Evolutionary conservation across 2,329 filamentous ascomycete genomes (phyloP).

Genomic region (Mariannaea elegans): DNA sequence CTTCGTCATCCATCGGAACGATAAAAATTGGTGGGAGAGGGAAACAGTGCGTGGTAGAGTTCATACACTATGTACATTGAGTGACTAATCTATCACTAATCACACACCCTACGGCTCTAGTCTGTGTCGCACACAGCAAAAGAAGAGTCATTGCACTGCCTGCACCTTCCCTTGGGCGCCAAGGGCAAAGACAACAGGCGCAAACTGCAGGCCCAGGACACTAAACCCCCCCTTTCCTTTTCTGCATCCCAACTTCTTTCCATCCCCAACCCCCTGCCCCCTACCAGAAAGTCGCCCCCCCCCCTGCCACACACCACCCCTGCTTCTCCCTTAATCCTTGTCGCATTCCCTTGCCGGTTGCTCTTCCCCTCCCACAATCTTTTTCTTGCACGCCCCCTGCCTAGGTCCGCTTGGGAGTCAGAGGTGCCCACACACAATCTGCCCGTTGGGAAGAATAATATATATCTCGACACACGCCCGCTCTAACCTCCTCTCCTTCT

Average conservation of each 20-base stretch:
- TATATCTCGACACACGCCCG: constrained; percentile 46
- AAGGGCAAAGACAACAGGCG: constrained; percentile 12
- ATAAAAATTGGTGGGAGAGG: constrained; percentile 11
- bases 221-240: constrained; percentile 24
- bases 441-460: constrained; percentile 36
- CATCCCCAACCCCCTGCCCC: constrained; percentile 19
- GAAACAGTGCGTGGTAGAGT: constrained; percentile 32
- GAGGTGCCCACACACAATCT: constrained; percentile 38
- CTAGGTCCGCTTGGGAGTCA: constrained; percentile 33
- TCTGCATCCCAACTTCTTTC: not conserved
- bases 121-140: not conserved
- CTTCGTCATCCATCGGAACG: constrained; percentile 37
- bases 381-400: constrained; percentile 30
- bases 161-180: constrained; percentile 21
- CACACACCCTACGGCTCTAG: constrained; percentile 11
- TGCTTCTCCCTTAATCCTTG: constrained; percentile 30
- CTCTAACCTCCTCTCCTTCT: constrained; percentile 38
- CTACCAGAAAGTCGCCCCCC: not conserved
- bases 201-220: constrained; percentile 14
- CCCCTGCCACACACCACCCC: constrained; percentile 22
- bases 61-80: constrained; percentile 31
- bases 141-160: constrained; percentile 32
- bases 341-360: constrained; percentile 40
- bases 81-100: constrained; percentile 38
- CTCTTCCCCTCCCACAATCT: constrained; percentile 9